Evolutionary conservation across 2,329 filamentous ascomycete species (phyloP).

Genomic region (Aureobasidium sp.): DNA sequence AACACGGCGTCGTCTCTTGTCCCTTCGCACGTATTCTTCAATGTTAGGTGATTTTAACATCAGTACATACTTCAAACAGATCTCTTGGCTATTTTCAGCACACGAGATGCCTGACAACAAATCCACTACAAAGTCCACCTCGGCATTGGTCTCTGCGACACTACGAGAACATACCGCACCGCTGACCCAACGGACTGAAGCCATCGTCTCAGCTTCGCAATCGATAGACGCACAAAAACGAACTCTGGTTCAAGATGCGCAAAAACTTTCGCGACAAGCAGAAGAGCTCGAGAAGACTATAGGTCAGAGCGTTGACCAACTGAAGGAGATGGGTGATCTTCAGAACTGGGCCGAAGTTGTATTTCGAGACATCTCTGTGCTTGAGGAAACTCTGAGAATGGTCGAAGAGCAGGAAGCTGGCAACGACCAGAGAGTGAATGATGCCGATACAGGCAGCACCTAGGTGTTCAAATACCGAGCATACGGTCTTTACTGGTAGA

Average conservation of each 20-base stretch:
- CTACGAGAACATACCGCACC: neutral
- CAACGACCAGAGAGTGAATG: neutral
- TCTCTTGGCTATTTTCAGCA: neutral
- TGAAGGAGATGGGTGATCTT: constrained; percentile 74
- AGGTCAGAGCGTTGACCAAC: constrained; percentile 33
- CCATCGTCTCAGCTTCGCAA: neutral
- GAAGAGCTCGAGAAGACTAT: neutral
- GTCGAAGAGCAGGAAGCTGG: constrained; percentile 22
- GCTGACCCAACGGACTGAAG: constrained; percentile 1
- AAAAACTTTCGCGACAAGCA: constrained; percentile 1
- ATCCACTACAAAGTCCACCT: neutral
- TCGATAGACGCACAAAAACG: neutral
- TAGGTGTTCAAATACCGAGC: neutral
- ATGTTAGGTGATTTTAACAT: neutral
- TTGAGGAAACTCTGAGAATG: constrained; percentile 29
- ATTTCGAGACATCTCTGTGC: constrained; percentile 34
- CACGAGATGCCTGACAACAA: neutral
- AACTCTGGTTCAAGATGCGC: neutral
- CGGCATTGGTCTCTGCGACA: neutral
- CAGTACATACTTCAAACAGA: neutral
- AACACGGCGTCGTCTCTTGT: neutral
- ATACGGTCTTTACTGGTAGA: no score
- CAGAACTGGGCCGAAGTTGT: constrained; percentile 85
- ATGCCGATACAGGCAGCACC: neutral
- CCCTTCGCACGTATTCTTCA: neutral